Evolutionary conservation across 352 stramenopile genomes (phyloP).

Genomic region (Chloridella minuta): DNA sequence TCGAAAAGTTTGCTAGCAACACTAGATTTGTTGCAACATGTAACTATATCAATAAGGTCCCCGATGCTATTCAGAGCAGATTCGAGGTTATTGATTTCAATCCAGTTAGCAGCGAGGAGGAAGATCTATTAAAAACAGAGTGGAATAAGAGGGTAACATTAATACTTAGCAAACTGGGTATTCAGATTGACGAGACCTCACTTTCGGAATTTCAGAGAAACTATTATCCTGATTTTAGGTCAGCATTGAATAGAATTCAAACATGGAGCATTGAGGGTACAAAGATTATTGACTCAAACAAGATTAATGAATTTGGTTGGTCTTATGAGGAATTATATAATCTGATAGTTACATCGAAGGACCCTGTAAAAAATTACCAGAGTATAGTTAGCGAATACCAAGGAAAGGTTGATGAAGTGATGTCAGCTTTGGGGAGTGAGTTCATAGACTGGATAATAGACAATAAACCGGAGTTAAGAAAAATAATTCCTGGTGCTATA

Average conservation of each 20-base stretch:
- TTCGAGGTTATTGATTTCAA: constrained; percentile 7
- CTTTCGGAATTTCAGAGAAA: background rate
- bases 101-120: background rate
- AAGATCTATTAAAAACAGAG: background rate
- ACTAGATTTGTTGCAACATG: background rate
- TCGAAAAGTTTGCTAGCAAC: background rate
- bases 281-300: background rate
- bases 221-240: background rate
- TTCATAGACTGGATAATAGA: background rate
- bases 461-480: background rate
- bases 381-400: background rate
- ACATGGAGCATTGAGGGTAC: background rate
- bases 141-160: background rate
- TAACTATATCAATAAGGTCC: constrained; percentile 8
- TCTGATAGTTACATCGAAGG: background rate
- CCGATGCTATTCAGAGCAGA: background rate
- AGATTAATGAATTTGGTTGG: background rate
- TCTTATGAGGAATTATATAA: background rate
- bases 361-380: background rate
- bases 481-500: background rate
- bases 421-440: background rate
- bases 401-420: background rate
- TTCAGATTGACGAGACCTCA: background rate
- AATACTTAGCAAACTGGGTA: background rate
- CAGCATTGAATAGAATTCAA: background rate